These are phyloP conservation scores for Phytopythium mirpurense DNA, from an alignment of 352 stramenopile genomes.

Conservation along the genomic window DNA sequence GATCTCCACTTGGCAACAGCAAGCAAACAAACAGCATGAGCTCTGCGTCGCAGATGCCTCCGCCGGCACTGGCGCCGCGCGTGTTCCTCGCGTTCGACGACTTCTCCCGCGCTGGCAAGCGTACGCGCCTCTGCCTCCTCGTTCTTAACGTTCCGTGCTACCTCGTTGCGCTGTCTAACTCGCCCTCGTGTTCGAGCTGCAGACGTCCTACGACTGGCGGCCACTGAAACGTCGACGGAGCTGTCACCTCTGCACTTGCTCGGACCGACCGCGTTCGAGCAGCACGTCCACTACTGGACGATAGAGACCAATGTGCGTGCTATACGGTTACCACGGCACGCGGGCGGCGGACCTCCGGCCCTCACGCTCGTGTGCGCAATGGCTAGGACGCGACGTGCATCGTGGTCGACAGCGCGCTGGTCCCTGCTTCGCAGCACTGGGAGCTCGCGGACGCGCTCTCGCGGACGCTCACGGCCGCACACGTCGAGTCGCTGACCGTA, in stretches of 20 bases:
- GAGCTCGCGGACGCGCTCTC: slow-evolving; percentile 40
- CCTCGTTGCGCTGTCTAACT: background rate
- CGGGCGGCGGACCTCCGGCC: no score
- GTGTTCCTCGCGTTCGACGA: slow-evolving; percentile 69
- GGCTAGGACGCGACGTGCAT: slow-evolving; percentile 26
- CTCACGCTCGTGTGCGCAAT: background rate
- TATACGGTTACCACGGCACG: no score
- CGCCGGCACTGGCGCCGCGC: slow-evolving; percentile 12
- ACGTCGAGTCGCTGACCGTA: slow-evolving; percentile 37
- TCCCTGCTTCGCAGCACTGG: slow-evolving; percentile 28
- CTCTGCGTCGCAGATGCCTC: background rate
- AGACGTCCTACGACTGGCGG: slow-evolving; percentile 33
- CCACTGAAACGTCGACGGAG: slow-evolving; percentile 14
- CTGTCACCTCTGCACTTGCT: background rate
- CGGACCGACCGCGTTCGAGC: slow-evolving; percentile 2
- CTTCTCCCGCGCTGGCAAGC: slow-evolving; percentile 52
- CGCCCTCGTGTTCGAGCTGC: background rate
- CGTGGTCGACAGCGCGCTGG: slow-evolving; percentile 21
- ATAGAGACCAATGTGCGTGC: background rate
- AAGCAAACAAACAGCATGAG: no score
- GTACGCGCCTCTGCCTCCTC: slow-evolving; percentile 18
- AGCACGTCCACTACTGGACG: slow-evolving; percentile 8
- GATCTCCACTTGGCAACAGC: no score
- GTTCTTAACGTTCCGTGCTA: background rate
- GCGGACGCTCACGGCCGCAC: slow-evolving; percentile 20